These are phyloP conservation scores for Syzygium aqueum DNA, from an alignment of 345 rosid species.

Conservation along the genomic window DNA sequence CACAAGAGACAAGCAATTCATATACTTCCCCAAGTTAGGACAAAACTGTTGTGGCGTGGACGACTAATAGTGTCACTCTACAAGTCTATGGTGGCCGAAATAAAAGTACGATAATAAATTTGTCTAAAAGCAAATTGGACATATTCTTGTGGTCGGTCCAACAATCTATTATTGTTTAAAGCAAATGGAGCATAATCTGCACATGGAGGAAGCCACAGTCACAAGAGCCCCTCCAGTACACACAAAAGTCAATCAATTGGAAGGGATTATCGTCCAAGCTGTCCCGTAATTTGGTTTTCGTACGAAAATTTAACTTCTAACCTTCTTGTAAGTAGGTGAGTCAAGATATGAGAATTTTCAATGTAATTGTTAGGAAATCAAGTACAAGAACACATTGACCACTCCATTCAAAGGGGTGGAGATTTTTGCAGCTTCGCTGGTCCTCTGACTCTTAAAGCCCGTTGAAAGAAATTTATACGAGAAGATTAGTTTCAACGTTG, in stretches of 20 bases:
- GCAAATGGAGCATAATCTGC: not conserved
- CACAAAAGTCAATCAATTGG: not conserved
- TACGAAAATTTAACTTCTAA: not conserved
- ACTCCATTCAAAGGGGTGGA: not conserved
- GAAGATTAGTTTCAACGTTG: not conserved
- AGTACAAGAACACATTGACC: not conserved
- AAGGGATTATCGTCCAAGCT: not conserved
- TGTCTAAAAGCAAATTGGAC: not conserved
- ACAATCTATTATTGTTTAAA: not conserved
- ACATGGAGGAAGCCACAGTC: not conserved
- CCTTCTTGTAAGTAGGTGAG: not conserved
- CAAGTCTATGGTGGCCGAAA: not conserved
- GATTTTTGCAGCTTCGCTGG: not conserved
- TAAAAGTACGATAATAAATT: not conserved
- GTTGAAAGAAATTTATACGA: not conserved
- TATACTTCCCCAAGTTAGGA: not conserved
- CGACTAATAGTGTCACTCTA: not conserved
- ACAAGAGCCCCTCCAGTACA: not conserved
- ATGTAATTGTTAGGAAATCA: not conserved
- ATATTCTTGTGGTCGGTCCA: not conserved
- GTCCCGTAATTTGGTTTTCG: not conserved
- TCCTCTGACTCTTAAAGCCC: not conserved
- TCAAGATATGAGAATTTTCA: not conserved
- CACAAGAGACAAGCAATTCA: not conserved
- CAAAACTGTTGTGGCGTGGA: not conserved